Conservation (phyloP, 2,329 filamentous ascomycete genomes). For the Fusarium multiceps region DNA sequence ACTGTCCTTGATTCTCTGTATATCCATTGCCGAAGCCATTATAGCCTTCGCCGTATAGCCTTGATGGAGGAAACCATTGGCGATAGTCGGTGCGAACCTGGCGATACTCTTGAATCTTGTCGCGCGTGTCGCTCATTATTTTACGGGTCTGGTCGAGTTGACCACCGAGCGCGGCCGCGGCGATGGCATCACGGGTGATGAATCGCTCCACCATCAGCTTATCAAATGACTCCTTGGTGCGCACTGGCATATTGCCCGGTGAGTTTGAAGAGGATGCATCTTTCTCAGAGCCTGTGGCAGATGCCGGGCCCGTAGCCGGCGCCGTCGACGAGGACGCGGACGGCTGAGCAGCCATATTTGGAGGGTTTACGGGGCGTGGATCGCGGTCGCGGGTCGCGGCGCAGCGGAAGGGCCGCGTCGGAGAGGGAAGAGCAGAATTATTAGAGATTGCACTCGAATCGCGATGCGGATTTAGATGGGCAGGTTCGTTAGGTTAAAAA, state of each 20-base stretch:
- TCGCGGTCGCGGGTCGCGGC: slow-evolving; percentile 45
- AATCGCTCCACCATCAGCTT: slow-evolving; percentile 65
- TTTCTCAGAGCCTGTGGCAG: slow-evolving; percentile 48
- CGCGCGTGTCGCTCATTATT: slow-evolving; percentile 70
- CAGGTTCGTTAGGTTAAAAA: not conserved
- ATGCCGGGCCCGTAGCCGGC: slow-evolving; percentile 49
- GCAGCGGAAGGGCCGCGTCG: slow-evolving; percentile 53
- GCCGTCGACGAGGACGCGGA: slow-evolving; percentile 53
- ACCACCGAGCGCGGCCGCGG: slow-evolving; percentile 63
- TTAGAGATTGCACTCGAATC: slow-evolving; percentile 30
- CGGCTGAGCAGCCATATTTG: slow-evolving; percentile 59
- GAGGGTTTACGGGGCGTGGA: slow-evolving; percentile 38
- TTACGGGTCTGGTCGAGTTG: slow-evolving; percentile 65
- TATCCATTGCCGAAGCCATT: slow-evolving; percentile 88
- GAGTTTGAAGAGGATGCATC: slow-evolving; percentile 41
- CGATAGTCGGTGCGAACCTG: slow-evolving; percentile 67
- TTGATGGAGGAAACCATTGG: slow-evolving; percentile 65
- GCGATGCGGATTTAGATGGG: slow-evolving; percentile 18
- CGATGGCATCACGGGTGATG: slow-evolving; percentile 65
- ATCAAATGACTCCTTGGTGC: slow-evolving; percentile 68
- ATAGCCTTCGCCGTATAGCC: slow-evolving; percentile 80
- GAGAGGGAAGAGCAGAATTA: slow-evolving; percentile 42
- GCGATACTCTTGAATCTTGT: slow-evolving; percentile 77
- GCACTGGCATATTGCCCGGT: slow-evolving; percentile 53
- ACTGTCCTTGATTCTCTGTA: slow-evolving; percentile 76